Evolutionary conservation across 352 stramenopile species (phyloP).

Genomic region (Pythium sp.): DNA sequence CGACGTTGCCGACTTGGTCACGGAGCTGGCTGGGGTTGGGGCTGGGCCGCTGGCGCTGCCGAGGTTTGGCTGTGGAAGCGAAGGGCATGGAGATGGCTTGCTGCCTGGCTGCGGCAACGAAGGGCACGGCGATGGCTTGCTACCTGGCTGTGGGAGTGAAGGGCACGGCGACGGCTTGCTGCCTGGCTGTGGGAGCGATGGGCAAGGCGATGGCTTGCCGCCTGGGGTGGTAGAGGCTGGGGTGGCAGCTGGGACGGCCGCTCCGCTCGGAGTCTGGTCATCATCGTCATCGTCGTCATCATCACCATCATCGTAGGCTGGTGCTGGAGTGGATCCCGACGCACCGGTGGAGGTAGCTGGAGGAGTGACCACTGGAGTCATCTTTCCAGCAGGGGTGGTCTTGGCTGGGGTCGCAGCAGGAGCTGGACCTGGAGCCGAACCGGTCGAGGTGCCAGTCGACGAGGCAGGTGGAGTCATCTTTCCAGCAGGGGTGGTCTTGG

Average conservation of each 20-base stretch:
- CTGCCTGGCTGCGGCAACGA: conserved; percentile 26
- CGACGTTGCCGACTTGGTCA: conserved; percentile 19
- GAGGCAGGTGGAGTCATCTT: not conserved
- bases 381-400: not conserved
- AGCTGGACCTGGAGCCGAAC: not conserved
- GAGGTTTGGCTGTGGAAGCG: conserved; percentile 27
- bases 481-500: not conserved
- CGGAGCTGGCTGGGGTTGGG: conserved; percentile 12
- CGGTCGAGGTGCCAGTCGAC: not conserved
- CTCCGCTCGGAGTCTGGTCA: conserved; percentile 1
- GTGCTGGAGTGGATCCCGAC: not conserved
- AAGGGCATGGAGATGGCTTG: conserved; percentile 1
- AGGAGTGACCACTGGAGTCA: conserved; percentile 1
- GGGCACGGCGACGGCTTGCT: conserved; percentile 19
- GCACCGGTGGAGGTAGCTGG: not conserved
- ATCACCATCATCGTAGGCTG: conserved; percentile 2
- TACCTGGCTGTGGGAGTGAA: conserved; percentile 26
- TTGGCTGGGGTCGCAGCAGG: conserved; percentile 5
- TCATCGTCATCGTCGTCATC: conserved; percentile 17
- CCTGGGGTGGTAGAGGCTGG: conserved; percentile 13
- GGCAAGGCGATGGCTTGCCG: conserved; percentile 19
- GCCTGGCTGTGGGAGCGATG: conserved; percentile 26
- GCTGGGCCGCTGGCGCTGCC: conserved; percentile 6
- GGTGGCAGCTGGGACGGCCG: not conserved
- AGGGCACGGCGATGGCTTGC: conserved; percentile 24